A percentile compares a stretch with the other conserved stretches of the same genome.
Conservation (phyloP, 768 basidiomycete genomes). For the Xerocomellus intermedius region DNA sequence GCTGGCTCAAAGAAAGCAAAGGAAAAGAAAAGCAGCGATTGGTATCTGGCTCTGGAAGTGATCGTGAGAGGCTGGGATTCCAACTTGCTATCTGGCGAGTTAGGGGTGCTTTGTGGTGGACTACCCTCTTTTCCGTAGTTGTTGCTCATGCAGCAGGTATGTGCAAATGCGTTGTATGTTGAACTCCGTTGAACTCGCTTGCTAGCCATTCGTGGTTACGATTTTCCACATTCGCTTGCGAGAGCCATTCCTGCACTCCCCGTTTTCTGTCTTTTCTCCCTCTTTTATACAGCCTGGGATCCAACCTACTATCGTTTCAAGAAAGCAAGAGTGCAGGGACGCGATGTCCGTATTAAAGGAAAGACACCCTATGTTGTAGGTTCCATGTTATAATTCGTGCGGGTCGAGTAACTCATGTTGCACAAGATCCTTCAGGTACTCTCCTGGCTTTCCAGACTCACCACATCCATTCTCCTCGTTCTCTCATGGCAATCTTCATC, state of each 20-base stretch:
- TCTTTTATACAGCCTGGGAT: constrained; percentile 85
- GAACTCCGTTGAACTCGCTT: background rate
- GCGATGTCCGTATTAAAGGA: constrained; percentile 65
- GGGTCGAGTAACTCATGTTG: background rate
- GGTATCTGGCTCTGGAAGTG: constrained; percentile 39
- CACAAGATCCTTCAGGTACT: constrained; percentile 56
- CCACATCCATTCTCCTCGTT: constrained; percentile 47
- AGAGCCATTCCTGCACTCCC: constrained; percentile 46
- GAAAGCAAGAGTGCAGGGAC: constrained; percentile 65
- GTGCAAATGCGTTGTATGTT: constrained; percentile 13
- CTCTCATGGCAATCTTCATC: constrained; percentile 42
- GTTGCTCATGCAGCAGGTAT: constrained; percentile 47
- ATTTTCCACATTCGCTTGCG: constrained; percentile 17
- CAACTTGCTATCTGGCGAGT: constrained; percentile 67
- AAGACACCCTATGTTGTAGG: constrained; percentile 63
- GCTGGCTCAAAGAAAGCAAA: constrained; percentile 63
- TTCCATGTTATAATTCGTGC: constrained; percentile 1
- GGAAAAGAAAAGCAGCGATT: constrained; percentile 60
- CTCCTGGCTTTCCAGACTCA: constrained; percentile 56
- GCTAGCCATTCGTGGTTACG: constrained; percentile 22
- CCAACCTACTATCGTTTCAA: constrained; percentile 68
- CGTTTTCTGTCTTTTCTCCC: constrained; percentile 50
- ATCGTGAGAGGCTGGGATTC: constrained; percentile 42
- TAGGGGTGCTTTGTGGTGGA: constrained; percentile 66
- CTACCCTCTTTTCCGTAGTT: constrained; percentile 43